Base-by-base conservation (phyloP, 176 grass and related monocot species). In the Eleusine indica region DNA sequence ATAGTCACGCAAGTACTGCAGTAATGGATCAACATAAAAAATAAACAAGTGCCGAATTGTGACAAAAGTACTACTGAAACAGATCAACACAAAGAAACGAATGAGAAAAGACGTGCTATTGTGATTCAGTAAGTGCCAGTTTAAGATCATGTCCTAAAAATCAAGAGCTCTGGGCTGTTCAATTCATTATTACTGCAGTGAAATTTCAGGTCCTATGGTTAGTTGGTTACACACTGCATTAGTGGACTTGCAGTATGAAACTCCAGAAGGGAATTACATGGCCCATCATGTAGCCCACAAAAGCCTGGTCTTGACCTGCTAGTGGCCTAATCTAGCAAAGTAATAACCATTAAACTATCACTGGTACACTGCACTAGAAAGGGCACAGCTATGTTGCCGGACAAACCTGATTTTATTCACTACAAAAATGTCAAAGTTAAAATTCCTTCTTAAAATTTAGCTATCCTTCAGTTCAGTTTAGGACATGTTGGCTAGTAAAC, bases 1-100 rank as follows among this genome's bases (percentile, higher is more conserved):
- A 64, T 94, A 86, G 30, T 99, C 91, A 68, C 89, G 74, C 71
- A 95, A 77, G 54, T 94, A 96, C 93, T 99, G 79, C 78, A 87
- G 66, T 56, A 85, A 77, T 15, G 66, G 5, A 80, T 52, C 76
- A 41, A 15, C 66, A 52, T 6, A 35, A 16, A 80, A 2, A 68
- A 63, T 58, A 13, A 85, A 30, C 46, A 1, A 22, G 60, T 67
- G 89, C 91, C 14, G 63, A 63, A 57, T 92, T 84, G 37, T 94
- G 87, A 71, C 87, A 66, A 51, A 95, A 77, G 61, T 94, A 96
- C 93, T 96, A 75, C 75, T 86, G 54, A 68, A 87, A 77, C 30
- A 71, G 14, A 83, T 60, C 68, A n/a, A 15, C 70, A 44, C 12
- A 57, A 16, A 83, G 2, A 66, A 68, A 62, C 70, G 4, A 84